phyloP scores from a whole-genome alignment of 495 filamentous ascomycete species.

The Daldinia decipiens region DNA sequence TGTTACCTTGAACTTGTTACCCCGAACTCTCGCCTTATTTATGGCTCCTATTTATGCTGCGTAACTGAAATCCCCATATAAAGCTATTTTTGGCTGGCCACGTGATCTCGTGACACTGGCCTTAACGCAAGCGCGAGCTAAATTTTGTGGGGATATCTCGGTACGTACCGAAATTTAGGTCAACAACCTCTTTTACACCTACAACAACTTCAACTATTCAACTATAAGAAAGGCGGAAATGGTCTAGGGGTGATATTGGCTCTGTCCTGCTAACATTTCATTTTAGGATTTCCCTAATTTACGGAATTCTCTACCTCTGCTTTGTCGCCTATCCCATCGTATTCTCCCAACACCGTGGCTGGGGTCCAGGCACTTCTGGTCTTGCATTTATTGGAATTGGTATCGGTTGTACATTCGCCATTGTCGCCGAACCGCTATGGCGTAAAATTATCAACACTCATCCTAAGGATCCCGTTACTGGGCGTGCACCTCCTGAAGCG shows the following conservation, averaged over 20 bases:
- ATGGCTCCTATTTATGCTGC: background rate
- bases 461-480: slow-evolving; percentile 73
- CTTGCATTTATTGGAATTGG: slow-evolving; percentile 85
- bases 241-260: too few relatives aligned
- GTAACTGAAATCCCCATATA: background rate
- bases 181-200: too few relatives aligned
- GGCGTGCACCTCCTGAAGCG: slow-evolving; percentile 74
- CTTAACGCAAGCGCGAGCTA: background rate
- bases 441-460: slow-evolving; percentile 78
- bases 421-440: slow-evolving; percentile 74
- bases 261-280: background rate
- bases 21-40: background rate
- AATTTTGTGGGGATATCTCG: background rate
- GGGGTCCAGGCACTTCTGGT: slow-evolving; percentile 76
- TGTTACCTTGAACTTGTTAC: background rate
- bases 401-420: slow-evolving; percentile 74
- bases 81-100: background rate
- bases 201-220: too few relatives aligned
- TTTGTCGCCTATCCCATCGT: slow-evolving; percentile 88
- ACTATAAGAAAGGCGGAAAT: too few relatives aligned
- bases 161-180: background rate
- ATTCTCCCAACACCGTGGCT: slow-evolving; percentile 75
- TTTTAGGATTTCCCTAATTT: slow-evolving; percentile 63
- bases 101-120: background rate
- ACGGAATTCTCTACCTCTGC: slow-evolving; percentile 83